phyloP scores from a whole-genome alignment of 2,329 filamentous ascomycete genomes.

The Beauveria pseudobassiana region DNA sequence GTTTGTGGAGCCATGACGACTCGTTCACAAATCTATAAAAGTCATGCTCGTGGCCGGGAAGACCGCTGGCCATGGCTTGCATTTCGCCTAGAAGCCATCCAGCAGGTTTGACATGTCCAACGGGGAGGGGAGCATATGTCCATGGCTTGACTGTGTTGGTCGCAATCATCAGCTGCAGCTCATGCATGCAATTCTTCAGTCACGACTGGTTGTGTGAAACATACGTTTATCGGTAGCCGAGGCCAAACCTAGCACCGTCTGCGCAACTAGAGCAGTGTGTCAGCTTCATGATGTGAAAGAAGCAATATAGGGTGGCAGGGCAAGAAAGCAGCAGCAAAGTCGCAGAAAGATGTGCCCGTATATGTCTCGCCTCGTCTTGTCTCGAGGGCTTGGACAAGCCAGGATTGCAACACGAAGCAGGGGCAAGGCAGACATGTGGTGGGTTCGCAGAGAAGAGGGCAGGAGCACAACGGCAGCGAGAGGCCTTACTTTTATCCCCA shows the following conservation, averaged over 20 bases:
- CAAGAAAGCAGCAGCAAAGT: neutral
- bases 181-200: neutral
- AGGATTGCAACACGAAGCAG: neutral
- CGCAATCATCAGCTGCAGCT: neutral
- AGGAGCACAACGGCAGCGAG: slow-evolving; percentile 1
- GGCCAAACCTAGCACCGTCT: slow-evolving; percentile 5
- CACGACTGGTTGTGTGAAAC: neutral
- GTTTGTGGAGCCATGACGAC: slow-evolving; percentile 35
- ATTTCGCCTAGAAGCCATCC: slow-evolving; percentile 48
- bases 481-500: slow-evolving; percentile 10
- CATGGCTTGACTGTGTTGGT: slow-evolving; percentile 10
- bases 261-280: slow-evolving; percentile 5
- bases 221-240: slow-evolving; percentile 1
- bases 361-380: neutral
- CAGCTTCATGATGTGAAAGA: slow-evolving; percentile 5
- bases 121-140: slow-evolving; percentile 23
- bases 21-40: slow-evolving; percentile 47
- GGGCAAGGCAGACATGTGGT: neutral
- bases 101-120: slow-evolving; percentile 41
- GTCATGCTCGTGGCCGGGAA: slow-evolving; percentile 44
- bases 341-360: neutral
- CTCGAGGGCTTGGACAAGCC: neutral
- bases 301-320: neutral
- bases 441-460: neutral
- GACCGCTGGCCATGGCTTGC: slow-evolving; percentile 38